Evolutionary conservation across 139 green algal species (phyloP).

Genomic region (Eudorina sp.): DNA sequence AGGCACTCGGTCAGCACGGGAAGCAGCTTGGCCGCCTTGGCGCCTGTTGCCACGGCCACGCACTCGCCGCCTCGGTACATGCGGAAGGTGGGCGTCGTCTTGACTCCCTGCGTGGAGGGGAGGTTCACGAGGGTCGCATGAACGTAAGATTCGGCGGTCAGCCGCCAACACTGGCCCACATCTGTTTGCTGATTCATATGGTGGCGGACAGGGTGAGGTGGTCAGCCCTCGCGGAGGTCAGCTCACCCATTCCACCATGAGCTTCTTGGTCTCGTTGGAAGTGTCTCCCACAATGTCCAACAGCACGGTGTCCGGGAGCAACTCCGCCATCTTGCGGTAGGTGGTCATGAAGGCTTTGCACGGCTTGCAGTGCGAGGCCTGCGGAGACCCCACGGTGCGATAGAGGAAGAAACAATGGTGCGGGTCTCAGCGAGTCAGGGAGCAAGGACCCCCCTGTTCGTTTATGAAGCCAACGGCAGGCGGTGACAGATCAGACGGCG

Average conservation of each 20-base stretch:
- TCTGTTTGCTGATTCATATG: too few relatives aligned
- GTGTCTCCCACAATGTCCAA: constrained; percentile 78
- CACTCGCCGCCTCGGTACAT: constrained; percentile 68
- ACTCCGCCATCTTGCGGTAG: constrained; percentile 41
- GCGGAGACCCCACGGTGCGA: too few relatives aligned
- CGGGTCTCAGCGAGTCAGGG: too few relatives aligned
- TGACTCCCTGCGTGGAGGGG: constrained; percentile 48
- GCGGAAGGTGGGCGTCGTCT: constrained; percentile 81
- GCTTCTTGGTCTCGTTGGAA: constrained; percentile 65
- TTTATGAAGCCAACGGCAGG: too few relatives aligned
- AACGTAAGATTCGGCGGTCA: too few relatives aligned
- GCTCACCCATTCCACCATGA: constrained; percentile 69
- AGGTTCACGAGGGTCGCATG: too few relatives aligned
- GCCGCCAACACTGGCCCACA: too few relatives aligned
- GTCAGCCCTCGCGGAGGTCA: too few relatives aligned
- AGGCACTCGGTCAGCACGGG: constrained; percentile 58
- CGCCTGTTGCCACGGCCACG: constrained; percentile 66
- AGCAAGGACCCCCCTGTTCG: too few relatives aligned
- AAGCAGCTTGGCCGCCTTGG: constrained; percentile 73
- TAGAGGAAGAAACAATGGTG: too few relatives aligned
- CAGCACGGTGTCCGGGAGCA: constrained; percentile 62
- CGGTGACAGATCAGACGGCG: too few relatives aligned
- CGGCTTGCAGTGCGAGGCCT: constrained; percentile 70
- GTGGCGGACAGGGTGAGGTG: too few relatives aligned
- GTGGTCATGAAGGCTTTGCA: constrained; percentile 74